A percentile compares a stretch with the other conserved stretches of the same genome.
These are phyloP conservation scores for Aspergillus floridensis DNA, from an alignment of 2,329 filamentous ascomycete species.

Conservation along the genomic window DNA sequence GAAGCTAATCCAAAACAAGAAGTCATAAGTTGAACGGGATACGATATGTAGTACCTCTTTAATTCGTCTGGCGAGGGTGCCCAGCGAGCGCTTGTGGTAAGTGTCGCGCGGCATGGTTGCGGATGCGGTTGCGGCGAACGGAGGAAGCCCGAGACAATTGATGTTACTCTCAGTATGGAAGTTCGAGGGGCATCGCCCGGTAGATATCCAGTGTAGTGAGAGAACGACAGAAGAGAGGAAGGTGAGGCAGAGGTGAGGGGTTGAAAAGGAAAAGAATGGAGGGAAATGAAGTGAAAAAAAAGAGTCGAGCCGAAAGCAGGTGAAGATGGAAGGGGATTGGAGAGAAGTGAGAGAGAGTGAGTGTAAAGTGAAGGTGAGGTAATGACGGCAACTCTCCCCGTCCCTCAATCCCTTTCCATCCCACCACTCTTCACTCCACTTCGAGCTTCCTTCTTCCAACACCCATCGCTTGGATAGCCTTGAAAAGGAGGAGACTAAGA, in stretches of 20 bases:
- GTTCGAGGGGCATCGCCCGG: slow-evolving; percentile 15
- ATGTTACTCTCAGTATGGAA: neutral
- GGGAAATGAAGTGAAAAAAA: slow-evolving; percentile 1
- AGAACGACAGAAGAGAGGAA: neutral
- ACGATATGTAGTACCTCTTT: slow-evolving; percentile 36
- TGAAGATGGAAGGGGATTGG: slow-evolving; percentile 1
- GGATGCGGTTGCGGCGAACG: slow-evolving; percentile 6
- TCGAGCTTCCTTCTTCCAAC: neutral
- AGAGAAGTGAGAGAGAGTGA: neutral
- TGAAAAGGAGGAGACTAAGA: neutral
- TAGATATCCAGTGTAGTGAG: neutral
- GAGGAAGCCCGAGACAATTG: slow-evolving; percentile 4
- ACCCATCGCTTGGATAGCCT: neutral
- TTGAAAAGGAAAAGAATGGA: slow-evolving; percentile 10
- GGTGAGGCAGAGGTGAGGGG: slow-evolving; percentile 5
- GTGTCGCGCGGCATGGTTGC: slow-evolving; percentile 41
- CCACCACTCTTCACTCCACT: neutral
- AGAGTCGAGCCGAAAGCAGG: slow-evolving; percentile 6
- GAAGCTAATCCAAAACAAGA: neutral
- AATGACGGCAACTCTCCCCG: slow-evolving; percentile 5
- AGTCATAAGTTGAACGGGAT: neutral
- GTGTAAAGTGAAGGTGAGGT: neutral
- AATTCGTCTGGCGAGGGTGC: slow-evolving; percentile 39
- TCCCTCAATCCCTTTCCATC: neutral
- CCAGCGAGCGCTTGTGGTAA: slow-evolving; percentile 45